These are phyloP conservation scores for Ogataea wickerhamii DNA, from an alignment of 805 yeast genomes.

Conservation along the genomic window DNA sequence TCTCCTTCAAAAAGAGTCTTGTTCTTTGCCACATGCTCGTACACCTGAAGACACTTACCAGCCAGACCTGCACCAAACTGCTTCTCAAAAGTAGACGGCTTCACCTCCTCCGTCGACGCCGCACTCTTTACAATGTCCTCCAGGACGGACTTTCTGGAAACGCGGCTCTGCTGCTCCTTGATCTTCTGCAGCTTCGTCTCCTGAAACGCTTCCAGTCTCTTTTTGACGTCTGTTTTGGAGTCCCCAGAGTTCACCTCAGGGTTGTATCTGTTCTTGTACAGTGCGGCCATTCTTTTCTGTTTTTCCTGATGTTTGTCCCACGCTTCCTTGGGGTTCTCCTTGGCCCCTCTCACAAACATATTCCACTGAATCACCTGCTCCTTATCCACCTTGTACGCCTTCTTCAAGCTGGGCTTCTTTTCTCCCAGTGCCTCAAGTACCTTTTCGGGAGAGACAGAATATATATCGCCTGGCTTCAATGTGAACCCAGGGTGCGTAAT, in stretches of 20 bases:
- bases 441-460: conserved; percentile 78
- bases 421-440: conserved; percentile 85
- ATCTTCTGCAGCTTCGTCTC: conserved; percentile 35
- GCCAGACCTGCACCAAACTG: conserved; percentile 35
- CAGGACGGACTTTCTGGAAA: conserved; percentile 48
- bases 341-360: conserved; percentile 49
- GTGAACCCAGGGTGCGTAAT: conserved; percentile 78
- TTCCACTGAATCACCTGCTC: conserved; percentile 76
- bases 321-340: conserved; percentile 47
- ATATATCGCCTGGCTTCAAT: conserved; percentile 80
- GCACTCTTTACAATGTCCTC: conserved; percentile 37
- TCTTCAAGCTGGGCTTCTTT: conserved; percentile 68
- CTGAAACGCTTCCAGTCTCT: conserved; percentile 32
- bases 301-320: conserved; percentile 49
- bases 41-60: conserved; percentile 35
- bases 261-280: conserved; percentile 21
- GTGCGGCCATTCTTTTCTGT: conserved; percentile 38
- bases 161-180: conserved; percentile 27
- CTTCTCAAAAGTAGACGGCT: conserved; percentile 28
- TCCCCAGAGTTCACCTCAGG: conserved; percentile 16
- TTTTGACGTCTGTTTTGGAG: conserved; percentile 10
- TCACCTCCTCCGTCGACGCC: conserved; percentile 22
- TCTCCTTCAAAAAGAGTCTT: conserved; percentile 21
- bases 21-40: conserved; percentile 25
- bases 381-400: conserved; percentile 67